Base-by-base conservation (phyloP, 164 flowering plant species). In the Magnolia sinica region DNA sequence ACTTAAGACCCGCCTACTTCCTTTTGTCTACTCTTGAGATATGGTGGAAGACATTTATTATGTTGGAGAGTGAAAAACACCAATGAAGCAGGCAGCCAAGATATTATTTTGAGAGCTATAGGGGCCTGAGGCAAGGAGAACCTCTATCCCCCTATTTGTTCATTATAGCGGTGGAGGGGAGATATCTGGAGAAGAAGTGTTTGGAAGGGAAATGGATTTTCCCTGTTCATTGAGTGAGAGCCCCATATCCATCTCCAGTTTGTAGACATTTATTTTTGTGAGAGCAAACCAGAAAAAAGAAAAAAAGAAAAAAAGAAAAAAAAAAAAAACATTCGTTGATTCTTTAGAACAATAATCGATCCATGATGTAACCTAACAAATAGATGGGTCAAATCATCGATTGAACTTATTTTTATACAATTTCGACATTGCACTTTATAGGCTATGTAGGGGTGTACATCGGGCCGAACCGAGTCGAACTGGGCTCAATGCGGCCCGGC, bases 191-290 rank as follows among this genome's bases (percentile, higher is more conserved):
- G 64, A 59, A 59, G 64, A 59, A 59, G 64, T 18, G 20, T 18
- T 59, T 59, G 20, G 70, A 67, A 9, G 70, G 70, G 70, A 67
- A 67, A 67, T 0, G 45, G 70, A 67, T 67, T 67, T 67, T 27
- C 70, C 70, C 70, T 0, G 45, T 23, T 67, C 70, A 67, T 67
- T 23, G 45, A 67, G 70, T 7, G 70, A 23, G 70, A 23, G 70
- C 70, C 70, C 70, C 24, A 67, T 23, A 67, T 67, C 70, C 70
- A 67, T 67, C 70, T 67, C 70, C 70, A 67, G 24, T 67, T 24
- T 67, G 45, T 67, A 67, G 70, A 67, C 1, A 8, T 67, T 24
- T 67, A 7, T 67, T 67, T 67, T 67, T 67, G 27, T 8, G 0
- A 7, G 8, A 23, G 27, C 10, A 67, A 67, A 67, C 70, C 37